Evolutionary conservation across 208 protist genomes (phyloP).

Genomic region (Leishmania mexicana): DNA sequence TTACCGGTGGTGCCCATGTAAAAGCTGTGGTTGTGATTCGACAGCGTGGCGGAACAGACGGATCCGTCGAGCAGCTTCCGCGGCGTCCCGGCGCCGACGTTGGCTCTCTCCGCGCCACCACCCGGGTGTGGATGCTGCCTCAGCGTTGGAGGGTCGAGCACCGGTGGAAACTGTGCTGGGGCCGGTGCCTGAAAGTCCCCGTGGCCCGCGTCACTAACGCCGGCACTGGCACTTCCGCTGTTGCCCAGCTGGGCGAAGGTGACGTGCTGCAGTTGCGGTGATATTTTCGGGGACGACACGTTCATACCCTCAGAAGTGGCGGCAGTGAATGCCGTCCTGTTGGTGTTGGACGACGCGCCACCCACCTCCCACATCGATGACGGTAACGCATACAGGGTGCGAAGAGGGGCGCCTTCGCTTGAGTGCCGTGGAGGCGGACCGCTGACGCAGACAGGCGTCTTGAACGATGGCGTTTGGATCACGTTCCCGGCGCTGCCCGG

Average conservation of each 20-base stretch:
- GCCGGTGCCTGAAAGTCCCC: background rate
- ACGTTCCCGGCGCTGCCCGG: background rate
- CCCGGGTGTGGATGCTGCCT: background rate
- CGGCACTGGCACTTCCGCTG: background rate
- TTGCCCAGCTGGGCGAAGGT: background rate
- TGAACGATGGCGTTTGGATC: background rate
- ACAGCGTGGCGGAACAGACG: background rate
- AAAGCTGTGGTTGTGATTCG: constrained; percentile 33
- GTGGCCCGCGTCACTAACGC: background rate
- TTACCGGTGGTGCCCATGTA: constrained; percentile 34
- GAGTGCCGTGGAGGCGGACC: background rate
- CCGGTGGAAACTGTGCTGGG: background rate
- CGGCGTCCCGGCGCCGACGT: background rate
- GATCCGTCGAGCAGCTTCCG: background rate
- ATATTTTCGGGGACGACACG: background rate
- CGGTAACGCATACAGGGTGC: background rate
- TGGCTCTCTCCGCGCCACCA: background rate
- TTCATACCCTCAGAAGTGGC: background rate
- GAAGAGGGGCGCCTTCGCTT: background rate
- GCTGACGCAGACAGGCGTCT: background rate
- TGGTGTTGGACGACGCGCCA: background rate
- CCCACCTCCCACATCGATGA: background rate
- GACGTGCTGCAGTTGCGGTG: background rate
- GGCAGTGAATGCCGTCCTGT: background rate
- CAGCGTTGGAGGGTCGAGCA: background rate